Conservation (phyloP, 2,329 filamentous ascomycete species). For the Aspergillus pseudonomiae region DNA sequence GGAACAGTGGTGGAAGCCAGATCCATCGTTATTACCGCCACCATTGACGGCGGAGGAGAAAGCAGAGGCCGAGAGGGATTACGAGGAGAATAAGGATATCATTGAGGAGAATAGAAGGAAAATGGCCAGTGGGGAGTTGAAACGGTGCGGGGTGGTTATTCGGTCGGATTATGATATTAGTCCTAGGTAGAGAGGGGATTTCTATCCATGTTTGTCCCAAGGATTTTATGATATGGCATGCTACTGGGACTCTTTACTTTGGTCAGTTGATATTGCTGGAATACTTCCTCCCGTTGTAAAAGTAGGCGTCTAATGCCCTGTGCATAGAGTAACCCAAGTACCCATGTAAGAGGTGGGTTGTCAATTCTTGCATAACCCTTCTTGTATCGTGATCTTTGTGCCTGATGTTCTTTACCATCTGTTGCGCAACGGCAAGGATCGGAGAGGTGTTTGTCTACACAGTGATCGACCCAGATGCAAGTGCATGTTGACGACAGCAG, state of each 20-base stretch:
- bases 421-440: not conserved
- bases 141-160: slow-evolving; percentile 12
- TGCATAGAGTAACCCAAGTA: not conserved
- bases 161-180: slow-evolving; percentile 7
- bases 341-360: not conserved
- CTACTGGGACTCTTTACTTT: too few relatives aligned
- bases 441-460: too few relatives aligned
- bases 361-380: too few relatives aligned
- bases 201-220: too few relatives aligned
- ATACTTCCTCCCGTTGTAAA: not conserved
- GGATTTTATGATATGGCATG: too few relatives aligned
- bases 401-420: too few relatives aligned
- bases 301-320: not conserved
- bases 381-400: too few relatives aligned
- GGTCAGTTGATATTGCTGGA: not conserved
- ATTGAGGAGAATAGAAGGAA: slow-evolving; percentile 4
- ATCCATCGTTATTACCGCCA: slow-evolving; percentile 10
- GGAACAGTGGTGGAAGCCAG: slow-evolving; percentile 16
- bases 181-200: not conserved
- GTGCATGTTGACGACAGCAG: not conserved
- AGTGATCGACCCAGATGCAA: not conserved
- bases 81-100: slow-evolving; percentile 13
- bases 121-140: slow-evolving; percentile 10
- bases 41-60: slow-evolving; percentile 6
- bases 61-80: not conserved